Conservation (phyloP, 148 eudicot species). For the Persicaria maculosa region DNA sequence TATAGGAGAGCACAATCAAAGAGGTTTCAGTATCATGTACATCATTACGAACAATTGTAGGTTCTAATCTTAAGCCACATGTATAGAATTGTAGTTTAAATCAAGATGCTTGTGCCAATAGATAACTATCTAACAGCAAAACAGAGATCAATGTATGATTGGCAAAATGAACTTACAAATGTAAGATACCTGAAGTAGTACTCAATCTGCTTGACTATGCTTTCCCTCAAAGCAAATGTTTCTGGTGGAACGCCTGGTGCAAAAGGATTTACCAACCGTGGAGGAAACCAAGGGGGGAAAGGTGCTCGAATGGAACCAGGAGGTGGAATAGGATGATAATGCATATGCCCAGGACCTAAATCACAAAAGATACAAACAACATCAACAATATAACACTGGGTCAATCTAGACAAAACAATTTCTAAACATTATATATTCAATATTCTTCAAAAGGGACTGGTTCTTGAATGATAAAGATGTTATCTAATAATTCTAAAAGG, state of each 20-base stretch:
- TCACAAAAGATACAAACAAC: neutral
- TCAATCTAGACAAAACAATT: neutral
- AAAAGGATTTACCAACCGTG: slow-evolving; percentile 40
- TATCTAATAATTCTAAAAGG: neutral
- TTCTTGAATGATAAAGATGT: neutral
- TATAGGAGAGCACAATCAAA: neutral
- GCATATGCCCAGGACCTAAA: slow-evolving; percentile 54
- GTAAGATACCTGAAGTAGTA: slow-evolving; percentile 78
- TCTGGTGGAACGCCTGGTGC: slow-evolving; percentile 38
- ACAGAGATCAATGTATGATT: neutral
- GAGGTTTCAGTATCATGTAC: neutral
- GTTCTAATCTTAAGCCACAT: neutral
- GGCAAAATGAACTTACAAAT: neutral
- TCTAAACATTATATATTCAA: neutral
- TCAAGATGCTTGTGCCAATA: neutral
- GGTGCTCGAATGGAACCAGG: slow-evolving; percentile 54
- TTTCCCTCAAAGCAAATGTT: slow-evolving; percentile 40
- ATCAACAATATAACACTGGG: neutral
- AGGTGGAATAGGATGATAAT: slow-evolving; percentile 46
- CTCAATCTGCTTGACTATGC: slow-evolving; percentile 72
- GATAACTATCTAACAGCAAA: neutral
- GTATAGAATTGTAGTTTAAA: neutral
- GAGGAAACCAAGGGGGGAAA: slow-evolving; percentile 36
- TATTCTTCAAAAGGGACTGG: neutral
- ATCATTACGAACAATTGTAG: neutral